Percentiles rank a stretch among this genome's conserved stretches.
Conservation (phyloP, 1,284 basidiomycete species). For the Melampsora americana region DNA sequence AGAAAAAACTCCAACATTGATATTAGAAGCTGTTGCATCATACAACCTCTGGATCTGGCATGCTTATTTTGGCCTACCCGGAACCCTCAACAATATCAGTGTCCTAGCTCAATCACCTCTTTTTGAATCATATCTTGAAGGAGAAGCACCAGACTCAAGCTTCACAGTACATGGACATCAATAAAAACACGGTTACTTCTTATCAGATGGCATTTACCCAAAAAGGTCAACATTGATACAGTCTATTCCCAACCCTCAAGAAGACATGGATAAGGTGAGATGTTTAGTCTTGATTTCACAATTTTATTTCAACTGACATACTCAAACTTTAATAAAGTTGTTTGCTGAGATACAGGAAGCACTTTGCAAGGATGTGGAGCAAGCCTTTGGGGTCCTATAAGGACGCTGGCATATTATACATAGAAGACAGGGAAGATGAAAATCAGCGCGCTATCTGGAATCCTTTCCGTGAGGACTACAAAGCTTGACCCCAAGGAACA, state of each 20-base stretch:
- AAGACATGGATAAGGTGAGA: too few species aligned
- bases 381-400: constrained; percentile 2
- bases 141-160: not conserved
- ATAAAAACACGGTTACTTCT: too few species aligned
- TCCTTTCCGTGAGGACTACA: too few species aligned
- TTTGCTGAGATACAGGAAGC: constrained; percentile 4
- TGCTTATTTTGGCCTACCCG: constrained; percentile 21
- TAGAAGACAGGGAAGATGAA: not conserved
- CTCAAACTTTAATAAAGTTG: not conserved
- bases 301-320: too few species aligned
- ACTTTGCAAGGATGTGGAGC: constrained; percentile 5
- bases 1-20: constrained; percentile 19
- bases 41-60: constrained; percentile 31
- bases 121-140: constrained; percentile 8
- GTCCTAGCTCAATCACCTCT: not conserved
- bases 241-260: too few species aligned
- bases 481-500: too few species aligned
- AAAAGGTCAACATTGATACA: too few species aligned
- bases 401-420: not conserved
- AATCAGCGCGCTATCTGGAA: not conserved
- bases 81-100: constrained; percentile 21
- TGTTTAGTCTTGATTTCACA: too few species aligned
- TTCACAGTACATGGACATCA: too few species aligned
- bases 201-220: too few species aligned
- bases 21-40: constrained; percentile 15